Evolutionary conservation across 352 stramenopile genomes (phyloP).

Genomic region (Globisporangium lucens): DNA sequence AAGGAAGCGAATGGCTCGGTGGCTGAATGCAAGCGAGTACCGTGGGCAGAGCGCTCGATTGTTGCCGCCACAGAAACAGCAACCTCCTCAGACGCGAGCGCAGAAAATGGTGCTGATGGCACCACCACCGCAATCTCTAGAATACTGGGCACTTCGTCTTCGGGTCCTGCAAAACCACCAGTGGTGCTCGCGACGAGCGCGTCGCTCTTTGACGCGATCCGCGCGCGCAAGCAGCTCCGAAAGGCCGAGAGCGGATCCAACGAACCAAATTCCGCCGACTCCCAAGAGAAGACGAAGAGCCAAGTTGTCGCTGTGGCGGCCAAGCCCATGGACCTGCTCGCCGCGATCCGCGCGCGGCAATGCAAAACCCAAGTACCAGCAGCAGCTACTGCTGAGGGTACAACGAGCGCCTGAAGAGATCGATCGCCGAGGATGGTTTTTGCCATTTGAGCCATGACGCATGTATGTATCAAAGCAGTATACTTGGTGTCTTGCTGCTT

Average conservation of each 20-base stretch:
- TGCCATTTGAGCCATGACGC: not conserved
- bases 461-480: not conserved
- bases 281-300: not conserved
- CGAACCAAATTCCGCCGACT: not conserved
- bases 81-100: not conserved
- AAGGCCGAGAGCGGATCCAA: slow-evolving; percentile 1
- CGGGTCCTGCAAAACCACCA: not conserved
- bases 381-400: not conserved
- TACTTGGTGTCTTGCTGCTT: not conserved
- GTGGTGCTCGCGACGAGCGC: slow-evolving; percentile 26
- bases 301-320: not conserved
- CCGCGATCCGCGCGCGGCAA: slow-evolving; percentile 60
- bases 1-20: not conserved
- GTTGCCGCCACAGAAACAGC: not conserved
- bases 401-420: slow-evolving; percentile 1
- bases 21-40: slow-evolving; percentile 20
- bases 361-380: slow-evolving; percentile 1
- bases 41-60: slow-evolving; percentile 28
- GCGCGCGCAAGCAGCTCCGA: slow-evolving; percentile 28
- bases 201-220: slow-evolving; percentile 48
- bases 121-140: not conserved
- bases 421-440: not conserved
- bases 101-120: not conserved
- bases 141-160: not conserved
- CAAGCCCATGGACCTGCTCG: slow-evolving; percentile 45